Evolutionary conservation across 495 filamentous ascomycete genomes (phyloP), one percentile per base, ranked within the genome.

Genomic region (Beverwykella pulmonaria): DNA sequence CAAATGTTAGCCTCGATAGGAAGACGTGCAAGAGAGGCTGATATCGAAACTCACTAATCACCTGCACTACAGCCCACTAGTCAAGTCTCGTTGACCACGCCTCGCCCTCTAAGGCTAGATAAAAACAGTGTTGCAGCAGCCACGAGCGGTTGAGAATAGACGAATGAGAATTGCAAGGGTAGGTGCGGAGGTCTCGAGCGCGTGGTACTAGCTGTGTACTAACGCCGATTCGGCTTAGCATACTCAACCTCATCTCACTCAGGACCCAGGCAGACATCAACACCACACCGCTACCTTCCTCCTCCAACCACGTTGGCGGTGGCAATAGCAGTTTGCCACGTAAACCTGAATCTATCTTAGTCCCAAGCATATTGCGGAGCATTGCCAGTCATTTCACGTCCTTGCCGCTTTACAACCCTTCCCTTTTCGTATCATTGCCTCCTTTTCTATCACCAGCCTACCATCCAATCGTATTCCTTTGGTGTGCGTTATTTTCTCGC

Each of bases 201-300:
- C 6, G 4, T n/a, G 17, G 5, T 26, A 10, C 4, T 10, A 19
- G 9, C 48, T 23, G 5, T 6, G 8, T 19, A 25, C 19, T 14
- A 23, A 52, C 4, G 20, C 23, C 23, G 10, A 52, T 19, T 7
- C 12, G 10, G 48, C 10, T 10, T 14, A 52, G 19, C 19, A 3
- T 22, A 20, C 20, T 52, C 48, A 52, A 52, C 48, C 25, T 48
- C 44, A 48, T 48, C 48, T 52, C 48, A 25, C 9, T 6, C 5
- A 10, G 48, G 5, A n/a, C n/a, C 20, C 48, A 52, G 48, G 48
- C 48, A 52, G 19, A 52, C 48, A 23, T 52, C 48, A 52, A 52
- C 23, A 52, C 48, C 48, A n/a, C n/a, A n/a, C n/a, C n/a, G n/a
- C n/a, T n/a, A n/a, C 20, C 26, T 1, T 27, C 49, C n/a, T 12